These are phyloP conservation scores for Trichoderma asperelloides DNA, from an alignment of 495 filamentous ascomycete genomes.

Conservation along the genomic window DNA sequence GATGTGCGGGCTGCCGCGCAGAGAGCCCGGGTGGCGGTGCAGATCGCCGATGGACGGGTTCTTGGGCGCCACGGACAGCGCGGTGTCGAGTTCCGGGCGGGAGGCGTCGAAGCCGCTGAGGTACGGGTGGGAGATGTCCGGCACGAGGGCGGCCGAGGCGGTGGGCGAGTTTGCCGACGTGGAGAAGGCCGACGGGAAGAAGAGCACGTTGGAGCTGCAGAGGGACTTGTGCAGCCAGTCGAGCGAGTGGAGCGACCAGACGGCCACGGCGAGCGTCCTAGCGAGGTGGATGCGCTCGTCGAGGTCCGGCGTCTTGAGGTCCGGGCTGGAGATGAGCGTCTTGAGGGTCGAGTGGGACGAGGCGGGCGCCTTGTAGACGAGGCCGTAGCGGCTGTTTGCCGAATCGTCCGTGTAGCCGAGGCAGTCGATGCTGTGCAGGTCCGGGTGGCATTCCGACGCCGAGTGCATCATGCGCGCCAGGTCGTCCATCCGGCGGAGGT, in stretches of 20 bases:
- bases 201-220: constrained; percentile 21
- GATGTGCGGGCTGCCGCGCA: constrained; percentile 18
- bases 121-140: constrained; percentile 20
- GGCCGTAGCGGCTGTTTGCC: constrained; percentile 20
- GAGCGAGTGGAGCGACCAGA: constrained; percentile 30
- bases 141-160: constrained; percentile 13
- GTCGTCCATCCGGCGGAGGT: constrained; percentile 27
- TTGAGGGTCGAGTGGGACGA: constrained; percentile 17
- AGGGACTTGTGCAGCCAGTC: constrained; percentile 33
- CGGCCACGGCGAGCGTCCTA: constrained; percentile 22
- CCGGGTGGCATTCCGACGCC: constrained; percentile 25
- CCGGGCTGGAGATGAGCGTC: constrained; percentile 19
- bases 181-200: constrained; percentile 21
- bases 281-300: constrained; percentile 25
- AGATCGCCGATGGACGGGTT: constrained; percentile 19
- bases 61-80: constrained; percentile 23
- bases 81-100: constrained; percentile 23
- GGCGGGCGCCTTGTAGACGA: constrained; percentile 19
- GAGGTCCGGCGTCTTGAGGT: constrained; percentile 24
- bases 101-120: constrained; percentile 28
- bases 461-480: constrained; percentile 29
- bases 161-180: constrained; percentile 15
- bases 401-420: constrained; percentile 29
- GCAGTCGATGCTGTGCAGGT: constrained; percentile 28
- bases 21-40: constrained; percentile 24